A percentile compares a stretch with the other conserved stretches of the same genome.
These are phyloP conservation scores for Pilaira anomala DNA, from an alignment of 192 early-diverging fungal genomes.

Conservation along the genomic window DNA sequence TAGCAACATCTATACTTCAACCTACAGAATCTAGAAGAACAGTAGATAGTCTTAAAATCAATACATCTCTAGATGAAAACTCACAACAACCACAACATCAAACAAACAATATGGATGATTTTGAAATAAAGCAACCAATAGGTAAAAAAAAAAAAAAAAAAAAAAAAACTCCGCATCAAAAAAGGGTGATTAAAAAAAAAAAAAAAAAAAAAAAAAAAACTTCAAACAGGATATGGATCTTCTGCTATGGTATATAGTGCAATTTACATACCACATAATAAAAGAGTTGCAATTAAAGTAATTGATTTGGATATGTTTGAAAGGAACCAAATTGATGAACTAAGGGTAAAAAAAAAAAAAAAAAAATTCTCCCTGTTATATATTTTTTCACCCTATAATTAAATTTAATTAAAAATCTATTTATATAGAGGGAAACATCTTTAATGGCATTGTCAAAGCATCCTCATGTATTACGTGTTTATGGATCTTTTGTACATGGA, in stretches of 20 bases:
- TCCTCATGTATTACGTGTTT: constrained; percentile 75
- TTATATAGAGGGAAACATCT: constrained; percentile 71
- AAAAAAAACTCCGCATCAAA: background rate
- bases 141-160: too few relatives aligned
- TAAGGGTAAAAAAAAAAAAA: constrained; percentile 53
- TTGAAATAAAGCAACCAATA: constrained; percentile 28
- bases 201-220: too few relatives aligned
- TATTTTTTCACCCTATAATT: background rate
- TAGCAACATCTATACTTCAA: background rate
- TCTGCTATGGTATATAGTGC: constrained; percentile 85
- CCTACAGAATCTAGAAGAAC: background rate
- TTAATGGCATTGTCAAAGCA: constrained; percentile 88
- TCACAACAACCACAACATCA: background rate
- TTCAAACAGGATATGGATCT: constrained; percentile 72
- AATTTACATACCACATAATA: constrained; percentile 65
- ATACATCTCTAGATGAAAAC: background rate
- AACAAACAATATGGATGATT: constrained; percentile 24
- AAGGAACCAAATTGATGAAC: constrained; percentile 86
- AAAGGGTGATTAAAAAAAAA: background rate
- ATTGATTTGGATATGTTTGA: constrained; percentile 91
- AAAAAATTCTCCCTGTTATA: background rate
- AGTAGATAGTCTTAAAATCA: background rate
- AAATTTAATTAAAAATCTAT: background rate
- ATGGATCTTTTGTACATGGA: constrained; percentile 79
- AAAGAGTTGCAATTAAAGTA: constrained; percentile 75